Evolutionary conservation across 768 basidiomycete genomes (phyloP).

Genomic region (Calocera cornea): DNA sequence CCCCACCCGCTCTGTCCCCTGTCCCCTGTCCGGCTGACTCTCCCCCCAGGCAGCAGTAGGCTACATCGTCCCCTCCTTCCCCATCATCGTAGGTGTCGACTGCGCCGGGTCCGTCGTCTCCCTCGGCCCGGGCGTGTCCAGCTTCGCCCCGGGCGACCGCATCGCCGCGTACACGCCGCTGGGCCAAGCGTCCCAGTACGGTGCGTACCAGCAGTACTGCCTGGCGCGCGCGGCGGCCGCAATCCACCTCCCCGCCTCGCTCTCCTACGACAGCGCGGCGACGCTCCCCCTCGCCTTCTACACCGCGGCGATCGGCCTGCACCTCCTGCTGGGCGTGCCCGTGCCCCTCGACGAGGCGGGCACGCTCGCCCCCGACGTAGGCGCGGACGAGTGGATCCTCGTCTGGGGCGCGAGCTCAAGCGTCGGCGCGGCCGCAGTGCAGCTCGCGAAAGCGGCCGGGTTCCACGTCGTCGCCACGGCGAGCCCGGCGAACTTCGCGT

Average conservation of each 20-base stretch:
- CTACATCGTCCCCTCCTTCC: conserved; percentile 21
- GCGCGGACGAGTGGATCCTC: not conserved
- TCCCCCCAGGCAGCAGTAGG: conserved; percentile 1
- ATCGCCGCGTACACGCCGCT: not conserved
- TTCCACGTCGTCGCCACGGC: conserved; percentile 8
- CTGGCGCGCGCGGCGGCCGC: not conserved
- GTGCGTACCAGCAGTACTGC: conserved; percentile 5
- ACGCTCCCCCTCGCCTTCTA: conserved; percentile 39
- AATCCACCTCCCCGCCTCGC: conserved; percentile 30
- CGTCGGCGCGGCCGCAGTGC: conserved; percentile 3
- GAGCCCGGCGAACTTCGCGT: not conserved
- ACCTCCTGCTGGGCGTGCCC: not conserved
- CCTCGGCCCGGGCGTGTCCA: conserved; percentile 39
- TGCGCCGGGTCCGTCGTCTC: conserved; percentile 36
- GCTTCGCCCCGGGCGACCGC: conserved; percentile 38
- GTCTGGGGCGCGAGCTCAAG: conserved; percentile 4
- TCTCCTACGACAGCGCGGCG: conserved; percentile 37
- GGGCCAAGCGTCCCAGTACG: not conserved
- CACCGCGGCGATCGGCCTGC: conserved; percentile 39
- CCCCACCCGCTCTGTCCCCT: no score
- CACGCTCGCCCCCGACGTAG: not conserved
- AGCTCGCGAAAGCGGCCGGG: conserved; percentile 3
- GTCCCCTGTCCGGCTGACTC: no score
- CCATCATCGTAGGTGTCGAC: conserved; percentile 37
- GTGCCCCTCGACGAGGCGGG: not conserved